These are phyloP conservation scores for Ochetophila trinervis DNA, from an alignment of 306 rosid genomes.

Conservation along the genomic window DNA sequence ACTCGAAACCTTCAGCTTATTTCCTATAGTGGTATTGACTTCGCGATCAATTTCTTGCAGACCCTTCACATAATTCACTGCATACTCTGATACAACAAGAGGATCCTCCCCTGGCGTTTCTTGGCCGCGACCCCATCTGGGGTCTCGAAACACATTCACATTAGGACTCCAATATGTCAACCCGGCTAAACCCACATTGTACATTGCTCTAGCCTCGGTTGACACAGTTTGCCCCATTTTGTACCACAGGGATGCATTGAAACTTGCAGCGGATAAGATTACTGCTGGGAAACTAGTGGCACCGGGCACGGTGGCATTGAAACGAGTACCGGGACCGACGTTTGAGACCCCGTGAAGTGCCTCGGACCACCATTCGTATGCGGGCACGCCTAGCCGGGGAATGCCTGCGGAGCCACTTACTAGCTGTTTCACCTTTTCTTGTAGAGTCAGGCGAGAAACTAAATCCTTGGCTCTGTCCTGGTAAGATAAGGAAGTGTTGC, in stretches of 20 bases:
- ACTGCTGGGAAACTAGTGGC: slow-evolving; percentile 74
- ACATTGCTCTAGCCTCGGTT: slow-evolving; percentile 80
- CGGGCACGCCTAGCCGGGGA: slow-evolving; percentile 59
- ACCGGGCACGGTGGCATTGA: slow-evolving; percentile 51
- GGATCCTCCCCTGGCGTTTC: slow-evolving; percentile 92
- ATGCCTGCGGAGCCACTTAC: slow-evolving; percentile 40
- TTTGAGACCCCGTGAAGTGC: slow-evolving; percentile 76
- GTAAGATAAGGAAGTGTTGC: slow-evolving; percentile 47
- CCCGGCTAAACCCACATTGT: slow-evolving; percentile 69
- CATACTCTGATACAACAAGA: slow-evolving; percentile 54
- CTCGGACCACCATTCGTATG: slow-evolving; percentile 84
- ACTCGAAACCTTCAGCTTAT: slow-evolving; percentile 76
- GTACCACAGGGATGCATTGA: slow-evolving; percentile 53
- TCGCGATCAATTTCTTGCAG: slow-evolving; percentile 53
- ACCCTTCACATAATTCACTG: slow-evolving; percentile 63
- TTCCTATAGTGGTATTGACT: slow-evolving; percentile 35
- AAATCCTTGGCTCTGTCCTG: slow-evolving; percentile 49
- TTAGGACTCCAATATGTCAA: slow-evolving; percentile 86
- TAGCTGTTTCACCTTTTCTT: slow-evolving; percentile 55
- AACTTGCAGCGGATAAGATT: slow-evolving; percentile 63
- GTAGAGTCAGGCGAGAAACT: slow-evolving; percentile 53
- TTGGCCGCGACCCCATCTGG: slow-evolving; percentile 77
- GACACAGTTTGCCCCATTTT: slow-evolving; percentile 74
- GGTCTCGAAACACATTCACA: slow-evolving; percentile 73
- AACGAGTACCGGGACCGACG: slow-evolving; percentile 57